Conservation (phyloP, 805 yeast genomes). For the Cyberlindnera galapagoensis region DNA sequence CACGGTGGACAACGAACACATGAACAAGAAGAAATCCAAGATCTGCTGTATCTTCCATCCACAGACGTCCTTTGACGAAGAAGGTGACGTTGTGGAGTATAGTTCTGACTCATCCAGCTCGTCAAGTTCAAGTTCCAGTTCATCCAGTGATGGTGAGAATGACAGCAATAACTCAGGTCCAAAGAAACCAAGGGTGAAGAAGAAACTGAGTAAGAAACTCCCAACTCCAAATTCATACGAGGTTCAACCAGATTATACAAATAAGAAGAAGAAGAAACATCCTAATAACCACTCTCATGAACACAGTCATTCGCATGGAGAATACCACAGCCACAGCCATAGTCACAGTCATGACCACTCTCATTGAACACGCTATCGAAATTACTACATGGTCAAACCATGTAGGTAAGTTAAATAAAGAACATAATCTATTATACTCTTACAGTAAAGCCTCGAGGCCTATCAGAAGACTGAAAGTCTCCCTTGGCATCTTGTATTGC, state of each 20-base stretch:
- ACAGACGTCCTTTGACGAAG: slow-evolving; percentile 52
- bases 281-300: slow-evolving; percentile 5
- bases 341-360: too few relatives aligned
- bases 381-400: too few relatives aligned
- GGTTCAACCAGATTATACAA: slow-evolving; percentile 62
- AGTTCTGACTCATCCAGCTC: slow-evolving; percentile 24
- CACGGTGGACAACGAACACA: slow-evolving; percentile 82
- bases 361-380: too few relatives aligned
- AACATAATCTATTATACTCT: background rate
- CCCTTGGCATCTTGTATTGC: slow-evolving; percentile 85
- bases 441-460: slow-evolving; percentile 46
- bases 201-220: slow-evolving; percentile 23
- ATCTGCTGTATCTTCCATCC: slow-evolving; percentile 89
- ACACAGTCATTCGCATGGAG: too few relatives aligned
- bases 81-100: slow-evolving; percentile 23
- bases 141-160: slow-evolving; percentile 15
- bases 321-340: too few relatives aligned
- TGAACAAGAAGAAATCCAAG: slow-evolving; percentile 86
- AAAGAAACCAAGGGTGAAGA: slow-evolving; percentile 29
- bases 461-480: slow-evolving; percentile 65
- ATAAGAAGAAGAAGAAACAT: slow-evolving; percentile 18
- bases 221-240: slow-evolving; percentile 82
- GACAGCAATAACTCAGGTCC: slow-evolving; percentile 27
- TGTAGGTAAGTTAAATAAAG: too few relatives aligned
- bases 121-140: slow-evolving; percentile 18